Base-by-base conservation (phyloP, 2,329 filamentous ascomycete species). In the Lasiodiplodia sp. region DNA sequence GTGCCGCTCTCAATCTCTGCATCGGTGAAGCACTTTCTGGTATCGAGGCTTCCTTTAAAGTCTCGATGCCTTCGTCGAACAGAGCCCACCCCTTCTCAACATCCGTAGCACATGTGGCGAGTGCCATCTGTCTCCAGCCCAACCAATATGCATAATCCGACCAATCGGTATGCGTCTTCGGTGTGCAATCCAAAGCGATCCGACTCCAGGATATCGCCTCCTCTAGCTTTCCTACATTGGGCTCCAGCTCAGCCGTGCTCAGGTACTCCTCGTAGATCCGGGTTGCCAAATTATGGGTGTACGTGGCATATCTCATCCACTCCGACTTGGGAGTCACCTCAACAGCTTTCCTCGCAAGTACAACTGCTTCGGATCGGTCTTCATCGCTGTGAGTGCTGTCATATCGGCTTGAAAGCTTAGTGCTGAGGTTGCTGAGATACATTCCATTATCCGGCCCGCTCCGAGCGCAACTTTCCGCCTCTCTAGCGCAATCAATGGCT, bases 401-500 rank as follows among this genome's bases (percentile, higher is more conserved):
- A 21, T 63, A 63, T 18, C 58, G 23, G 1, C 4, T 63, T 11
- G 25, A 2, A 51, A 63, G 58, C 38, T 51, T 47, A 12, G n/a
- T 49, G 4, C 58, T 63, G 14, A 63, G 28, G 40, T 51, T 63
- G 23, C 10, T 47, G 14, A 63, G 12, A 18, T 47, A 47, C 37
- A 49, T 63, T 2, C 58, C 58, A 2, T n/a, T 4, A 21, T 51
- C 23, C 12, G 18, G 34, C 5, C 44, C 38, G 6, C 23, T 37
- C 18, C 21, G 37, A 4, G 60, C 8, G 16, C 28, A 31, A 5
- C 52, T 12, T 37, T 21, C 31, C n/a, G 44, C 34, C 28, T 70
- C 37, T 56, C 38, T 68, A 8, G 69, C 66, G 47, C 40, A 60
- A 21, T 53, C 31, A 14, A 70, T 69, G n/a, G 69, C 66, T 11